Conservation (phyloP, 345 rosid genomes). For the Streptanthus diversifolius region DNA sequence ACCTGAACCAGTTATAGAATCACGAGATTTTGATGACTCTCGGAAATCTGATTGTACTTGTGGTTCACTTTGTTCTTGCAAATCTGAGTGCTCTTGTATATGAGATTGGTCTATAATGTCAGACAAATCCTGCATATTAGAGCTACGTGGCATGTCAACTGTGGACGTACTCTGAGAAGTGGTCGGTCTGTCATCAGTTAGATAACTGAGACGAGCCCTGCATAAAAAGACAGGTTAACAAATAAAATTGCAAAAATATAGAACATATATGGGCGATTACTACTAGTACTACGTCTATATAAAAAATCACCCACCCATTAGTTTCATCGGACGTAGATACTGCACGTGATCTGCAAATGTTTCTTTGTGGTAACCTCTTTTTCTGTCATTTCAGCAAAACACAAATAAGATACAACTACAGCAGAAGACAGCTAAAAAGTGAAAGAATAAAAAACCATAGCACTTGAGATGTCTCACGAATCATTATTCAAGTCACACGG, state of each 20-base stretch:
- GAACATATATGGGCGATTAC: neutral
- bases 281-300: neutral
- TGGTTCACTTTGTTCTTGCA: constrained; percentile 18
- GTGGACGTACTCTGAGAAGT: constrained; percentile 32
- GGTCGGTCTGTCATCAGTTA: constrained; percentile 26
- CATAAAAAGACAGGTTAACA: neutral
- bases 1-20: constrained; percentile 60
- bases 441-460: neutral
- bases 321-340: constrained; percentile 34
- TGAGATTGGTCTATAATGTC: constrained; percentile 25
- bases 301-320: constrained; percentile 25
- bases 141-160: constrained; percentile 31
- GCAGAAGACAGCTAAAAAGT: neutral
- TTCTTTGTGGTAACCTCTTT: constrained; percentile 29
- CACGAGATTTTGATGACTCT: constrained; percentile 49
- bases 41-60: constrained; percentile 24
- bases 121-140: constrained; percentile 29
- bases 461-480: neutral
- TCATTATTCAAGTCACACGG: neutral
- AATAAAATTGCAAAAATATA: neutral
- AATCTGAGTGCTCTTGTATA: constrained; percentile 18
- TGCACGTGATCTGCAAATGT: constrained; percentile 28
- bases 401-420: neutral
- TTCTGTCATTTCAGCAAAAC: constrained; percentile 26
- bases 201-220: constrained; percentile 25